Evolutionary conservation across 1,139 yeast genomes (phyloP), one percentile per base, ranked within the genome.

Genomic region (Debaryomyces singareniensis): DNA sequence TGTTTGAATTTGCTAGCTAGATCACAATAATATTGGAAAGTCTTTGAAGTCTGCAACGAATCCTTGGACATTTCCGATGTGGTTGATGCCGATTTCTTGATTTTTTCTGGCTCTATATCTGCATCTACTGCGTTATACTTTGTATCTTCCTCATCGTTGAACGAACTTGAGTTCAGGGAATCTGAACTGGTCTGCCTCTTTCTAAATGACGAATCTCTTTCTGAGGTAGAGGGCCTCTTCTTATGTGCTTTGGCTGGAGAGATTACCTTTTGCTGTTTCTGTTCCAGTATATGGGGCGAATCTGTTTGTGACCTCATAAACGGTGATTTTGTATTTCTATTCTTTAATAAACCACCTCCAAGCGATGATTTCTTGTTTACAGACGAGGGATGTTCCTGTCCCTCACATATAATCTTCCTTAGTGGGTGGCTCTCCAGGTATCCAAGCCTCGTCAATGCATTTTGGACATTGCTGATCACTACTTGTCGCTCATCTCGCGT

Each of bases 391-490:
- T 16, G 30, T 9, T 21, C 30, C 2, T 44, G 35, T 22, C 42
- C 39, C n/a, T 51, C 56, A 29, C 49, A 48, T 29, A 66, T 54
- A 35, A 58, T 61, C 34, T 49, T 56, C 25, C 73, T 45, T 31
- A 66, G 48, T 5, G 73, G 72, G 42, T 67, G 71, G 10, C 71
- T 62, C 26, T 58, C 67, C 43, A 61, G 61, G 35, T 51, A 67
- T 18, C 72, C 73, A 27, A 63, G 45, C 29, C 73, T 44, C 14
- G 68, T 64, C 37, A 67, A 54, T 7, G 70, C 69, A 34, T 55
- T 51, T 38, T 62, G 53, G 29, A 57, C 50, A 38, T 64, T 66
- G 23, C 53, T 47, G 16, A 61, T 42, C 20, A 67, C 50, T 29
- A 57, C 39, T 4, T 37, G 37, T 26, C 68, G 49, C 40, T 67